Evolutionary conservation across 306 rosid species (phyloP).

Genomic region (Parietaria judaica): DNA sequence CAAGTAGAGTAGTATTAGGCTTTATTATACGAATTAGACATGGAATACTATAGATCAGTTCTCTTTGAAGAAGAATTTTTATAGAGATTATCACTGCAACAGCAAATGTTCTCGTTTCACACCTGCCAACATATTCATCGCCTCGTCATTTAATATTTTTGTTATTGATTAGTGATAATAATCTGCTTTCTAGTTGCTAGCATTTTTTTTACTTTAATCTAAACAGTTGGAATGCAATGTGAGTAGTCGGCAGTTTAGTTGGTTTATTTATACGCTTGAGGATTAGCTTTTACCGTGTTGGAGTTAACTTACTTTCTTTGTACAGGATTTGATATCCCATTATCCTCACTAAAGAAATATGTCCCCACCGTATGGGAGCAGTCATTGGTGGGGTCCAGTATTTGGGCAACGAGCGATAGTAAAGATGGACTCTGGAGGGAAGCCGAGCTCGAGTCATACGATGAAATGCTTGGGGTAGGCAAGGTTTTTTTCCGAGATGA

Average conservation of each 20-base stretch:
- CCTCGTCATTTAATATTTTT: too few relatives aligned
- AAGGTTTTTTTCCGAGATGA: constrained; percentile 78
- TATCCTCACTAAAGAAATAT: constrained; percentile 58
- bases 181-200: too few relatives aligned
- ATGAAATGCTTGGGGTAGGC: constrained; percentile 48
- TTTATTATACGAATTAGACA: too few relatives aligned
- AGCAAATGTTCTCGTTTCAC: too few relatives aligned
- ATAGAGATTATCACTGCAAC: too few relatives aligned
- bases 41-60: too few relatives aligned
- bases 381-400: constrained; percentile 63
- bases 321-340: constrained; percentile 68
- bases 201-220: too few relatives aligned
- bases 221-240: too few relatives aligned
- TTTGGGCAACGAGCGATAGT: constrained; percentile 67
- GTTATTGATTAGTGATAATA: too few relatives aligned
- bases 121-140: too few relatives aligned
- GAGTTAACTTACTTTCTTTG: constrained; percentile 2
- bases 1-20: too few relatives aligned
- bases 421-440: constrained; percentile 67
- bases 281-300: background rate
- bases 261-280: background rate
- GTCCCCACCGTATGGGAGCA: constrained; percentile 66
- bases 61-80: too few relatives aligned
- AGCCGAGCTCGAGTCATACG: constrained; percentile 93
- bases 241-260: background rate